Conservation (phyloP, 2,329 filamentous ascomycete species). For the Penicillium sp. region DNA sequence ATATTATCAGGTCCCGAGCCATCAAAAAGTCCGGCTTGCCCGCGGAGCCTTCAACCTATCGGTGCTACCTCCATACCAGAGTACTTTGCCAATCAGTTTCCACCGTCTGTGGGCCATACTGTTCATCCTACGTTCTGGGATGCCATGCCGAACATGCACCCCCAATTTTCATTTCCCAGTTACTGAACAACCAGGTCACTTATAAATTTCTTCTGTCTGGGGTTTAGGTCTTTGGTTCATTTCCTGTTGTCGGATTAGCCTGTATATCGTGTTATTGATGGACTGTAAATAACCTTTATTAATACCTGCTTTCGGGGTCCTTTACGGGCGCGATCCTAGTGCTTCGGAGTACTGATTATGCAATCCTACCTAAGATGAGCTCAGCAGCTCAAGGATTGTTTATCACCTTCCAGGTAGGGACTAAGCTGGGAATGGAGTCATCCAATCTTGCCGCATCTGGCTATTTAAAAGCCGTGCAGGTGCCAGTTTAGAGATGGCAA, state of each 20-base stretch:
- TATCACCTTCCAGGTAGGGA: not conserved
- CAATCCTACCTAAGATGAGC: not conserved
- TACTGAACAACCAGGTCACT: conserved; percentile 14
- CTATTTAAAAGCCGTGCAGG: not conserved
- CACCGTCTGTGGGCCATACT: conserved; percentile 13
- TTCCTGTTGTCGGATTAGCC: not conserved
- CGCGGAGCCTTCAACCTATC: conserved; percentile 16
- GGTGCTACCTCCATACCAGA: conserved; percentile 21
- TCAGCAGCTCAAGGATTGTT: not conserved
- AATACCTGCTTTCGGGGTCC: not conserved
- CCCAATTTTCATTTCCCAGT: conserved; percentile 20
- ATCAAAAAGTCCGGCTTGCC: conserved; percentile 1
- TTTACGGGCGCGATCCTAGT: not conserved
- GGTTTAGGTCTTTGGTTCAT: not conserved
- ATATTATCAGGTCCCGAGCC: conserved; percentile 20
- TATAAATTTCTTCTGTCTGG: not conserved
- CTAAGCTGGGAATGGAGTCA: not conserved
- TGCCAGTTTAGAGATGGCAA: not conserved
- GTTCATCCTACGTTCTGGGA: conserved; percentile 22
- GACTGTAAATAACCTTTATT: not conserved
- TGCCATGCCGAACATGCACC: conserved; percentile 15
- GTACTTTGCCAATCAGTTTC: conserved; percentile 26
- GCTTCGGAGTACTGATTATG: not conserved
- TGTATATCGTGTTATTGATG: not conserved
- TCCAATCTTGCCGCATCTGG: not conserved